phyloP scores from a whole-genome alignment of 2,329 filamentous ascomycete genomes.

The Arthrobotrys pseudoclavata region DNA sequence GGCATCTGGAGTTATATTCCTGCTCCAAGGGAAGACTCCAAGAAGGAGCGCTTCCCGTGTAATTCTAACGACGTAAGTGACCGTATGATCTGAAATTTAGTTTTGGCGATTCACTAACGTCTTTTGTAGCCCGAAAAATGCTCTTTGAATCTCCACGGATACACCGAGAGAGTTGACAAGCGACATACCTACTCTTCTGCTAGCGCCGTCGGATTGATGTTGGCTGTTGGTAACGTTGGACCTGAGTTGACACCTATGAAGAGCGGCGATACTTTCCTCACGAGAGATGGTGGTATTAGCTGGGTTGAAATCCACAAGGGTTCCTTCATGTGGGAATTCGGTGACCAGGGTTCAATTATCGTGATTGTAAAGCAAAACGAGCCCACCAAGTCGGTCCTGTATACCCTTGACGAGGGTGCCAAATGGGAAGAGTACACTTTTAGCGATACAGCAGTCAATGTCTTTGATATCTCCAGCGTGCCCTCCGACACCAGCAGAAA shows the following conservation, averaged over 20 bases:
- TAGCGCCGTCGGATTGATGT: constrained; percentile 89
- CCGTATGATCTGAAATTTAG: neutral
- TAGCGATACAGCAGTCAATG: constrained; percentile 73
- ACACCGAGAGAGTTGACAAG: constrained; percentile 87
- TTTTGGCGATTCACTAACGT: constrained; percentile 10
- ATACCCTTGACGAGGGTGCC: constrained; percentile 83
- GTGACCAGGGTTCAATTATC: constrained; percentile 92
- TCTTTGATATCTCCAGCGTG: constrained; percentile 87
- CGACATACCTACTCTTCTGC: constrained; percentile 88
- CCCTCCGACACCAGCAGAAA: constrained; percentile 90
- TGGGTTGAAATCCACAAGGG: constrained; percentile 92
- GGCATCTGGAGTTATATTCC: constrained; percentile 84
- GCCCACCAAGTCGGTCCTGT: constrained; percentile 78
- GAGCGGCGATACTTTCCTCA: constrained; percentile 90
- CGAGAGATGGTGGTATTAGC: constrained; percentile 86
- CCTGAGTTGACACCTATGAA: constrained; percentile 75
- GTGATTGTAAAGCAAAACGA: constrained; percentile 82
- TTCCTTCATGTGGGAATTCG: constrained; percentile 91
- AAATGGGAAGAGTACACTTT: constrained; percentile 85
- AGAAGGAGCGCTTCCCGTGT: constrained; percentile 81
- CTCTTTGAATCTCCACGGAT: constrained; percentile 89
- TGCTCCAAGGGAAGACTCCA: constrained; percentile 78
- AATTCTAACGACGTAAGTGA: constrained; percentile 66
- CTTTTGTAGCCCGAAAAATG: constrained; percentile 74
- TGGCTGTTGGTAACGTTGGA: constrained; percentile 93